phyloP scores from a whole-genome alignment of 2,329 filamentous ascomycete species.

The Setomelanomma holmii region DNA sequence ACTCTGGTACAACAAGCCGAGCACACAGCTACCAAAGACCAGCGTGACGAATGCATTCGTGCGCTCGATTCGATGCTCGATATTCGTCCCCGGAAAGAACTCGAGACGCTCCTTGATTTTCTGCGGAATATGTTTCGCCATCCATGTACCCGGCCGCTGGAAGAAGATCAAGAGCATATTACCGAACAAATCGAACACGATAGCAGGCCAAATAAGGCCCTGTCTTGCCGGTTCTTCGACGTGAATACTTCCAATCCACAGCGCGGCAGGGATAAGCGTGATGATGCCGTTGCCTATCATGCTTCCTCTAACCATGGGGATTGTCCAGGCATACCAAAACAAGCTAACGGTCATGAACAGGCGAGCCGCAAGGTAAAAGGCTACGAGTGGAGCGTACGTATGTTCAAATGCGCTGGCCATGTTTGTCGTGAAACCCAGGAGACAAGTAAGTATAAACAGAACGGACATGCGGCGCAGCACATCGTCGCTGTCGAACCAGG shows the following conservation, averaged over 20 bases:
- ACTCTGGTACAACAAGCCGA: slow-evolving; percentile 68
- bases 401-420: slow-evolving; percentile 62
- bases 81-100: slow-evolving; percentile 68
- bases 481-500: slow-evolving; percentile 69
- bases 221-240: slow-evolving; percentile 62
- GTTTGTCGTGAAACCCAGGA: slow-evolving; percentile 69
- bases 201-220: slow-evolving; percentile 63
- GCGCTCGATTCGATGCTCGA: slow-evolving; percentile 70
- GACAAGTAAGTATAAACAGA: slow-evolving; percentile 66
- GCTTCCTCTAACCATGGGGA: slow-evolving; percentile 65
- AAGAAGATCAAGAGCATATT: slow-evolving; percentile 53
- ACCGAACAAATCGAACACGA: slow-evolving; percentile 62
- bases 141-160: slow-evolving; percentile 30
- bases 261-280: slow-evolving; percentile 56
- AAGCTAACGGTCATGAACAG: slow-evolving; percentile 62
- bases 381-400: slow-evolving; percentile 66
- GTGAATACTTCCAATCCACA: slow-evolving; percentile 69
- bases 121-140: slow-evolving; percentile 10
- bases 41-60: slow-evolving; percentile 70
- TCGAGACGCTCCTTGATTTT: slow-evolving; percentile 56
- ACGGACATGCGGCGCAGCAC: slow-evolving; percentile 65
- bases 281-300: slow-evolving; percentile 60
- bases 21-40: slow-evolving; percentile 70
- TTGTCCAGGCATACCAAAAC: slow-evolving; percentile 54
- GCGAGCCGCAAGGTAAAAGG: slow-evolving; percentile 66